Evolutionary conservation across 352 stramenopile genomes (phyloP), one percentile per base, ranked within the genome.

Genomic region (Discostella stelligera): DNA sequence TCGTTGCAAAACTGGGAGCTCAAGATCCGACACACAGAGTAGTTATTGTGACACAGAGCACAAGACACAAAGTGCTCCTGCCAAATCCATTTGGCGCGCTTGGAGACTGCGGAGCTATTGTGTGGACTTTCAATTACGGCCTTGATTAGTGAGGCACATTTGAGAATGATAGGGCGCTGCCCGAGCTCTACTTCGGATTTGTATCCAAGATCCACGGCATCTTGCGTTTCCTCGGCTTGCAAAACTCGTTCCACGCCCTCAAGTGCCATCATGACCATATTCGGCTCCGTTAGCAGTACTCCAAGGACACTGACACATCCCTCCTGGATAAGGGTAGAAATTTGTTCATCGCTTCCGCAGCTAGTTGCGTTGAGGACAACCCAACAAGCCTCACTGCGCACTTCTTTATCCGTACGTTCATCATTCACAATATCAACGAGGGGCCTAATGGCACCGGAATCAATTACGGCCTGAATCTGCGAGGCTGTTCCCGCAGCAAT

Each of bases 221-320:
- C 83, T 27, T 82, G 71, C 27, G 96, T 84, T 72, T 95, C 95
- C 66, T 97, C 94, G 0, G 98, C 96, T 84, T 98, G 96, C 67
- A 99, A 83, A 65, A 99, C 97, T 66, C 96, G 86, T 79, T 98
- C 96, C 49, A 99, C 89, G 25, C 96, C 96, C 89, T 99, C 96
- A 53, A 98, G 83, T 41, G 96, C 96, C 96, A 99, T 99, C 95
- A 98, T 98, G 54, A 98, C 96, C 96, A 99, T 98, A 77, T 90
- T 98, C 23, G 94, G 95, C 83, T 98, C 96, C 30, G 96, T 92
- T 61, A 99, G 87, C 25, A 99, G 80, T 49, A 91, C 83, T 21
- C 86, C 83, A 32, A 96, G 83, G n/a, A 95, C 84, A 18, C 71
- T 63, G 9, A 96, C 90, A 62, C 92, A 95, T 8, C 93, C 93